Evolutionary conservation across 108 stramenopile genomes (phyloP).

Genomic region (Nitzschia palea): DNA sequence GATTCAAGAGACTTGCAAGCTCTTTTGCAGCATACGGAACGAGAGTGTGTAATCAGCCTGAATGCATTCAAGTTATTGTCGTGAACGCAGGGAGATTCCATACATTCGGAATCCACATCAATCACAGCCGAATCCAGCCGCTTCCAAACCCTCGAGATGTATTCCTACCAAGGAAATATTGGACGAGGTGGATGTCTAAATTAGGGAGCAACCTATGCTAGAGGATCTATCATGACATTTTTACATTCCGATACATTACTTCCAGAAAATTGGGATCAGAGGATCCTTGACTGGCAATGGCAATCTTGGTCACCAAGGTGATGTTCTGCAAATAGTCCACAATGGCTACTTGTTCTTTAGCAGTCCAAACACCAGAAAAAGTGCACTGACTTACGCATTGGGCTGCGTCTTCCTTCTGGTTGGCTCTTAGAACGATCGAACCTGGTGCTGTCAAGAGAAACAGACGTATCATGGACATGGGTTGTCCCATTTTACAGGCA

Average conservation of each 20-base stretch:
- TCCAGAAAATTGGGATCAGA: conserved; percentile 56
- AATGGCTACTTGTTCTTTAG: neutral
- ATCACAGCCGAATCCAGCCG: neutral
- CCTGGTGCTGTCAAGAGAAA: neutral
- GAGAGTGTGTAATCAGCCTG: neutral
- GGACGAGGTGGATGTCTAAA: conserved; percentile 84
- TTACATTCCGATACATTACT: conserved; percentile 77
- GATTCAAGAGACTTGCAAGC: conserved; percentile 18
- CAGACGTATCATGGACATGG: neutral
- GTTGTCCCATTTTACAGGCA: neutral
- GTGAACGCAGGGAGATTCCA: neutral
- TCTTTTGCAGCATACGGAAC: neutral
- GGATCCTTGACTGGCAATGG: too few relatives aligned
- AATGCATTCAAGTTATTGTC: conserved; percentile 6
- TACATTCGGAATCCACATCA: neutral
- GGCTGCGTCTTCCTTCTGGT: neutral
- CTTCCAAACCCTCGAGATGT: neutral
- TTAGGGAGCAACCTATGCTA: conserved; percentile 61
- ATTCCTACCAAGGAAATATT: conserved; percentile 55
- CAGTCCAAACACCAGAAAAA: neutral
- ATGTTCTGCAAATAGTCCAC: neutral
- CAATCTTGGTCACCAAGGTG: neutral
- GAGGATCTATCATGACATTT: conserved; percentile 68
- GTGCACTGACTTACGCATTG: neutral
- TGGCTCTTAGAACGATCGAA: neutral